Evolutionary conservation across 306 rosid genomes (phyloP).

Genomic region (Mimosa pudica): DNA sequence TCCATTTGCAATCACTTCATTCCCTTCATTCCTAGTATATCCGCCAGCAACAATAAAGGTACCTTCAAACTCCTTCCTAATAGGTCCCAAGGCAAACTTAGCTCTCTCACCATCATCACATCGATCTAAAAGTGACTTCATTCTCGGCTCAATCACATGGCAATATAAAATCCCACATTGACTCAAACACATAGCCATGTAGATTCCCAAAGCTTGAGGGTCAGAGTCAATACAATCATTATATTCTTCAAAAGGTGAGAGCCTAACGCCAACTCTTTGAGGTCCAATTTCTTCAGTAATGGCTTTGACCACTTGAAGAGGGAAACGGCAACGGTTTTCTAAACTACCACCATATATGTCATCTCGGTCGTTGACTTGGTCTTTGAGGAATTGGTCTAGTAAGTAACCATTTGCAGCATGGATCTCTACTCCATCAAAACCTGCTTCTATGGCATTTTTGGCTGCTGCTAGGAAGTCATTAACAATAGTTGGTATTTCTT

Average conservation of each 20-base stretch:
- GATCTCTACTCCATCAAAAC: constrained; percentile 62
- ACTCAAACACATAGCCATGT: constrained; percentile 50
- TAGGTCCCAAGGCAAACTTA: constrained; percentile 41
- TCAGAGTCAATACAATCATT: constrained; percentile 63
- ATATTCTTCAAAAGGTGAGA: constrained; percentile 66
- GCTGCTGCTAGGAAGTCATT: constrained; percentile 47
- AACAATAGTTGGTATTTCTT: constrained; percentile 43
- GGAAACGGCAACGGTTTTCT: constrained; percentile 69
- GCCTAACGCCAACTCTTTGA: constrained; percentile 67
- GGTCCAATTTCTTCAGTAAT: constrained; percentile 57
- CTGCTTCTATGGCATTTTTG: constrained; percentile 44
- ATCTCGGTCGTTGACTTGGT: constrained; percentile 46
- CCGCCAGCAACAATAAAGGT: constrained; percentile 69
- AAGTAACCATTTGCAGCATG: constrained; percentile 61
- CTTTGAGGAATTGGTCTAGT: constrained; percentile 53
- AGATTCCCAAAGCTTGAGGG: constrained; percentile 58
- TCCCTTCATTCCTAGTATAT: constrained; percentile 50
- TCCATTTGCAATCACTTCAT: constrained; percentile 32
- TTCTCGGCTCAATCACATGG: constrained; percentile 69
- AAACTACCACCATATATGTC: constrained; percentile 49
- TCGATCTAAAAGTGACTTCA: constrained; percentile 37
- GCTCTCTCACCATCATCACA: constrained; percentile 29
- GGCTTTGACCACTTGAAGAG: constrained; percentile 53
- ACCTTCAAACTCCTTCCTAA: constrained; percentile 54
- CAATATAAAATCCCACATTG: constrained; percentile 55